Conservation (phyloP, 108 stramenopile genomes). For the Nannochloropsis oceanica region DNA sequence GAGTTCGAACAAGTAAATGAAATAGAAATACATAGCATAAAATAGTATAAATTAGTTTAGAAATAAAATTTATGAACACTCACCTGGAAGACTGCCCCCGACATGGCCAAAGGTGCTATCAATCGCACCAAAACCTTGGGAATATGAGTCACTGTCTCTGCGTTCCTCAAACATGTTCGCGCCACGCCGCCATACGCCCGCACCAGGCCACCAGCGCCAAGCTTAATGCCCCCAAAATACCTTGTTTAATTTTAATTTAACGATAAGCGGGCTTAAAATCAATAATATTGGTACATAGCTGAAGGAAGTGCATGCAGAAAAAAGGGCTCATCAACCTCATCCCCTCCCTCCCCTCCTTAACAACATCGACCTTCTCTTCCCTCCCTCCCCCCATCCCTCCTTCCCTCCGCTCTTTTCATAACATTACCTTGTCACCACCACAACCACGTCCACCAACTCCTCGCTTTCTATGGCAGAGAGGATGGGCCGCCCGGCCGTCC, state of each 20-base stretch:
- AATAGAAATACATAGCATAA: too few relatives aligned
- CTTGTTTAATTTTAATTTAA: not conserved
- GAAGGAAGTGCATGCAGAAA: too few relatives aligned
- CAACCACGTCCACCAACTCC: slow-evolving; percentile 27
- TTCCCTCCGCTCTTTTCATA: not conserved
- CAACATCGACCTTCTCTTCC: not conserved
- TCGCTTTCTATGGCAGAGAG: slow-evolving; percentile 33
- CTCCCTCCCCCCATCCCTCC: not conserved
- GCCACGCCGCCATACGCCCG: slow-evolving; percentile 34
- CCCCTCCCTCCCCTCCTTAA: not conserved
- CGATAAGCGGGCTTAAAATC: too few relatives aligned
- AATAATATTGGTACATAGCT: too few relatives aligned
- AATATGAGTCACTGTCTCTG: not conserved
- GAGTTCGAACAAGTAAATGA: too few relatives aligned
- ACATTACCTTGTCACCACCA: slow-evolving; percentile 27
- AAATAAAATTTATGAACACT: not conserved
- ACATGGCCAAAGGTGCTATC: not conserved
- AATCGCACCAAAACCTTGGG: not conserved
- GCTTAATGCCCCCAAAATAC: slow-evolving; percentile 39
- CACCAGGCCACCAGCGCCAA: slow-evolving; percentile 34
- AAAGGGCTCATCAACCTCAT: too few relatives aligned
- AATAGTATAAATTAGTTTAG: too few relatives aligned
- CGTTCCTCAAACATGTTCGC: slow-evolving; percentile 22
- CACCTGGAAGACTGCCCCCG: not conserved
- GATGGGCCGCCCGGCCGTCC: slow-evolving; percentile 39